These are phyloP conservation scores for Exophiala xenobiotica DNA, from an alignment of 2,329 filamentous ascomycete species.

Conservation along the genomic window DNA sequence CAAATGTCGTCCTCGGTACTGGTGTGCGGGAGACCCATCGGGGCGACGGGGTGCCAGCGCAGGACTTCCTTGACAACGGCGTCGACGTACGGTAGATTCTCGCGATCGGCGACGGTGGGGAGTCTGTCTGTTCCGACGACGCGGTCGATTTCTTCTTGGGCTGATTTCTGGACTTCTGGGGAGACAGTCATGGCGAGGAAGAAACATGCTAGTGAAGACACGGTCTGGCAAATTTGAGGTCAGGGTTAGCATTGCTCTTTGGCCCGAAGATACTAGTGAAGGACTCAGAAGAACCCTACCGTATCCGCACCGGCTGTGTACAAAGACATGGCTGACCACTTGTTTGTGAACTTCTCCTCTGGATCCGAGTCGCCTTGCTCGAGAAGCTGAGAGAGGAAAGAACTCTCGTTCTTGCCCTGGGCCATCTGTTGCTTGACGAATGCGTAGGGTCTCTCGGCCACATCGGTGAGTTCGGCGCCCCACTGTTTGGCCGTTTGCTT, in stretches of 20 bases:
- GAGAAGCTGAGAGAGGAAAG: constrained; percentile 44
- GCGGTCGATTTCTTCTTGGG: constrained; percentile 48
- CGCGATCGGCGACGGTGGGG: constrained; percentile 40
- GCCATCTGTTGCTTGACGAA: constrained; percentile 46
- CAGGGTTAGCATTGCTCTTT: no score
- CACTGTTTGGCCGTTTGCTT: constrained; percentile 43
- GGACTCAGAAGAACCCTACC: neutral
- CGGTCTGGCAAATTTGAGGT: constrained; percentile 33
- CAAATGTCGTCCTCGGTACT: constrained; percentile 48
- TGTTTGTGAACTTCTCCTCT: constrained; percentile 38
- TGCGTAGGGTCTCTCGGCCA: constrained; percentile 43
- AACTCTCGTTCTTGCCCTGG: constrained; percentile 34
- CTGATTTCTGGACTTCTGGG: constrained; percentile 47
- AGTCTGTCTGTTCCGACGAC: constrained; percentile 39
- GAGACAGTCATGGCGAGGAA: constrained; percentile 54
- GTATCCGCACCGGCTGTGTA: constrained; percentile 47
- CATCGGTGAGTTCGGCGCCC: constrained; percentile 34
- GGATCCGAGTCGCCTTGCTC: constrained; percentile 35
- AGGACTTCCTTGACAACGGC: constrained; percentile 41
- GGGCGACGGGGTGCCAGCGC: constrained; percentile 39
- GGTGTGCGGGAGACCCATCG: constrained; percentile 36
- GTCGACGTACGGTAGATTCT: constrained; percentile 38
- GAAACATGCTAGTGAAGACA: constrained; percentile 45
- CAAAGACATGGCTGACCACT: constrained; percentile 45
- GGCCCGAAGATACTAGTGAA: no score